Percentiles rank a stretch among this genome's conserved stretches.
These are phyloP conservation scores for Aspergillus egyptiacus DNA, from an alignment of 495 filamentous ascomycete species.

Conservation along the genomic window DNA sequence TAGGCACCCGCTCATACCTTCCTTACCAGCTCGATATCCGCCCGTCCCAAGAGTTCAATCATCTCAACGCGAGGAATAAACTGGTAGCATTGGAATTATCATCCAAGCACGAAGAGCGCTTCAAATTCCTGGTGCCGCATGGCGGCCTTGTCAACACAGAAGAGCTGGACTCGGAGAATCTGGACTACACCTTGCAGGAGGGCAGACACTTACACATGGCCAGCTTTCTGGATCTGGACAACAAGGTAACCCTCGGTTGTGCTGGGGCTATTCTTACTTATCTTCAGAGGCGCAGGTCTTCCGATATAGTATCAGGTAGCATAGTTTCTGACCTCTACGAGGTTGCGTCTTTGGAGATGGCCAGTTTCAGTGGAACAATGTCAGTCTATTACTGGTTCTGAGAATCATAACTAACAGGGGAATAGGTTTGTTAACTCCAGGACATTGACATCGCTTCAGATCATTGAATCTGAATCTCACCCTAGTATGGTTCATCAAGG, in stretches of 20 bases:
- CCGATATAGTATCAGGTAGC: slow-evolving; percentile 52
- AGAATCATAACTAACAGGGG: slow-evolving; percentile 9
- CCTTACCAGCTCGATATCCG: slow-evolving; percentile 70
- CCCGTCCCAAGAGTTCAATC: slow-evolving; percentile 71
- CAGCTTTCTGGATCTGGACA: slow-evolving; percentile 72
- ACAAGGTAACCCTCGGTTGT: slow-evolving; percentile 68
- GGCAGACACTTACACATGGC: slow-evolving; percentile 66
- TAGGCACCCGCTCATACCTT: slow-evolving; percentile 39
- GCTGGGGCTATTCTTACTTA: slow-evolving; percentile 79
- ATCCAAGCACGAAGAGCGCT: slow-evolving; percentile 29
- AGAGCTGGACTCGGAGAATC: slow-evolving; percentile 41
- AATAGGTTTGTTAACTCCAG: slow-evolving; percentile 72
- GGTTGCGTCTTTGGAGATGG: slow-evolving; percentile 68
- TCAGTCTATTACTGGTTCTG: too few species aligned
- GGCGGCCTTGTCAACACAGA: slow-evolving; percentile 42
- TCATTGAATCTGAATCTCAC: slow-evolving; percentile 77
- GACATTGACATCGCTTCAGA: slow-evolving; percentile 75
- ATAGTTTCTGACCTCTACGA: slow-evolving; percentile 46
- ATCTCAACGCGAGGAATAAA: slow-evolving; percentile 62
- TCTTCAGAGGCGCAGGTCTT: slow-evolving; percentile 62
- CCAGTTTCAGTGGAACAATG: slow-evolving; percentile 70
- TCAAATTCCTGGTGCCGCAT: slow-evolving; percentile 52
- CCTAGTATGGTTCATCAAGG: slow-evolving; percentile 81
- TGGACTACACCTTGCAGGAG: slow-evolving; percentile 49
- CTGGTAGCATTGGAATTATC: slow-evolving; percentile 50